These are phyloP conservation scores for Coffea eugenioides DNA, from an alignment of 257 asterid genomes.

Conservation along the genomic window DNA sequence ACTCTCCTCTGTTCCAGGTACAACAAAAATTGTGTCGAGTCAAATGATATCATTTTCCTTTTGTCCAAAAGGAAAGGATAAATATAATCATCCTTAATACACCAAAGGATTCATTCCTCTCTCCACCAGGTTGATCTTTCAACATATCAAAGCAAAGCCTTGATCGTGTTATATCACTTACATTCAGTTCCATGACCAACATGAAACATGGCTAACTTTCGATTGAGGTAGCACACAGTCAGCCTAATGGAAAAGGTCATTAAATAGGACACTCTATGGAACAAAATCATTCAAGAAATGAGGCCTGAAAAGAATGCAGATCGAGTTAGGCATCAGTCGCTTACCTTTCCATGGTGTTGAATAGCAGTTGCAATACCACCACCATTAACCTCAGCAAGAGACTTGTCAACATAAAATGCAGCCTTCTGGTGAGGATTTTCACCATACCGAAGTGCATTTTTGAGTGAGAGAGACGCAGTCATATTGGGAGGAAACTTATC, in stretches of 20 bases:
- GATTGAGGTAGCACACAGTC: neutral
- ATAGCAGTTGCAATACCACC: slow-evolving; percentile 93
- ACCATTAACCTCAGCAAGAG: slow-evolving; percentile 85
- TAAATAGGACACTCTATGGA: neutral
- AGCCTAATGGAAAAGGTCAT: neutral
- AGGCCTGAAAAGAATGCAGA: neutral
- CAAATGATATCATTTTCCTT: neutral
- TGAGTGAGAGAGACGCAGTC: slow-evolving; percentile 73
- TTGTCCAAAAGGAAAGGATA: neutral
- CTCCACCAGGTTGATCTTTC: neutral
- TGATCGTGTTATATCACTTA: neutral
- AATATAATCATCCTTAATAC: neutral
- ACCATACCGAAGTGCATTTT: slow-evolving; percentile 89
- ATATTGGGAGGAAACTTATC: slow-evolving; percentile 78
- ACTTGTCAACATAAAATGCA: slow-evolving; percentile 85
- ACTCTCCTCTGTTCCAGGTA: neutral
- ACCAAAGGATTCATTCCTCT: neutral
- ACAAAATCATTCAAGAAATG: neutral
- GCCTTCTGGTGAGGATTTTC: slow-evolving; percentile 99
- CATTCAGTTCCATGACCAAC: neutral
- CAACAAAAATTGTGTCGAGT: neutral
- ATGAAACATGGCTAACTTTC: neutral
- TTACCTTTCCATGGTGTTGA: slow-evolving; percentile 96
- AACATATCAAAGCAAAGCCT: neutral
- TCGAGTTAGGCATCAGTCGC: neutral